Evolutionary conservation across 2,329 filamentous ascomycete genomes (phyloP).

Genomic region (Polytolypa hystricis): DNA sequence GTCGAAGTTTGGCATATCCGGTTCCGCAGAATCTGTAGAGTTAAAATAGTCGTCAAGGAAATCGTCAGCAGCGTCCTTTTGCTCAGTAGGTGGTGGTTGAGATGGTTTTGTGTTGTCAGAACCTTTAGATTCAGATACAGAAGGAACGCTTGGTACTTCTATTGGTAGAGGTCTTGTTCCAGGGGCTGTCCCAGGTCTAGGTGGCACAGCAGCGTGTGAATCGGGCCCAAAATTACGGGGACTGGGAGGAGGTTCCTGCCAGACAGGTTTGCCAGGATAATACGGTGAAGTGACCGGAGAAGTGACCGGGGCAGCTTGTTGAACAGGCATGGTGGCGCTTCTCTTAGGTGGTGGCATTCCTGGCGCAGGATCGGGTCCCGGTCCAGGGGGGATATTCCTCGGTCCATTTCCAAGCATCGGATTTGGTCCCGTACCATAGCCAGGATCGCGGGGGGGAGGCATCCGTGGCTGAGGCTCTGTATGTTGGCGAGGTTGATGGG

Average conservation of each 20-base stretch:
- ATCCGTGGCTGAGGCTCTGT: constrained; percentile 7
- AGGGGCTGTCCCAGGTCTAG: constrained; percentile 19
- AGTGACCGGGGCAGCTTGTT: constrained; percentile 12
- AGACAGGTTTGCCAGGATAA: constrained; percentile 27
- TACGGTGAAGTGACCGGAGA: constrained; percentile 16
- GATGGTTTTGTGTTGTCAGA: constrained; percentile 1
- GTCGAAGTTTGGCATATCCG: constrained; percentile 55
- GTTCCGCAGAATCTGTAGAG: constrained; percentile 35
- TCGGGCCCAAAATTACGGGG: constrained; percentile 5
- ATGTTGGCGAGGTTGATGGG: constrained; percentile 19
- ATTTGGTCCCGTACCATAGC: too few relatives aligned
- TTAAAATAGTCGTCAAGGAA: constrained; percentile 43
- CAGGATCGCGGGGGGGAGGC: too few relatives aligned
- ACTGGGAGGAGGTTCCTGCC: constrained; percentile 20
- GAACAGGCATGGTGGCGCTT: constrained; percentile 28
- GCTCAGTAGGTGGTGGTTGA: constrained; percentile 5
- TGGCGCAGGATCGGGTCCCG: constrained; percentile 16
- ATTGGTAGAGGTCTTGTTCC: constrained; percentile 13
- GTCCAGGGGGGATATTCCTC: constrained; percentile 7
- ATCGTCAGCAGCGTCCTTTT: constrained; percentile 23
- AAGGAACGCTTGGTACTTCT: background rate
- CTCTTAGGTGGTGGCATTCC: constrained; percentile 22
- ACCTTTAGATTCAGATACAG: constrained; percentile 5
- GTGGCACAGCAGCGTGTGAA: too few relatives aligned
- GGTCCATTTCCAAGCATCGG: too few relatives aligned